Evolutionary conservation across 2,329 filamentous ascomycete genomes (phyloP).

Genomic region (Fusarium torreyae): DNA sequence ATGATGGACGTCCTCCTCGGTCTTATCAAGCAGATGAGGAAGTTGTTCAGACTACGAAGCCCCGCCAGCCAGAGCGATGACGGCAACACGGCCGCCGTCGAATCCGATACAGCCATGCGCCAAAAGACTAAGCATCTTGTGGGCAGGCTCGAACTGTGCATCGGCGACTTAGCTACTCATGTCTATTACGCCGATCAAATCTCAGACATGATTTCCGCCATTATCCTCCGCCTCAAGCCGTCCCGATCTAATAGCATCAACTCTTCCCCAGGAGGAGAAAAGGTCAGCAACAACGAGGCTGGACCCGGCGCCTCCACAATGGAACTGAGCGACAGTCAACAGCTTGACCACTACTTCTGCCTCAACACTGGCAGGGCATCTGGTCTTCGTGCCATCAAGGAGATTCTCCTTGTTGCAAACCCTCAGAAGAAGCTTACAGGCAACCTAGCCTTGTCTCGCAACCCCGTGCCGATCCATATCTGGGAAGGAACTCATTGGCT

Average conservation of each 20-base stretch:
- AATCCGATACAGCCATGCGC: constrained; percentile 52
- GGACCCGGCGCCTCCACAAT: constrained; percentile 53
- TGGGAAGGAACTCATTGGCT: constrained; percentile 99
- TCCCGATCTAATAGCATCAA: constrained; percentile 60
- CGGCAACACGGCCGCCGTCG: constrained; percentile 52
- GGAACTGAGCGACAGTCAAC: constrained; percentile 62
- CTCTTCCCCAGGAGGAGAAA: constrained; percentile 62
- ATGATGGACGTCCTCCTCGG: constrained; percentile 95
- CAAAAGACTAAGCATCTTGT: constrained; percentile 76
- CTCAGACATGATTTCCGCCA: constrained; percentile 89
- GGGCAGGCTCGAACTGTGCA: constrained; percentile 81
- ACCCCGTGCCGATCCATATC: constrained; percentile 82
- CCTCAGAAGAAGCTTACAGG: constrained; percentile 71
- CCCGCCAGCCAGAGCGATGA: constrained; percentile 54
- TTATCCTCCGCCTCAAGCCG: constrained; percentile 84
- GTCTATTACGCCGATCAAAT: constrained; percentile 98
- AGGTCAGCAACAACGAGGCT: constrained; percentile 59
- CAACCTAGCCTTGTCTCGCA: constrained; percentile 77
- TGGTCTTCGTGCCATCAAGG: constrained; percentile 85
- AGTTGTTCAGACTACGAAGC: constrained; percentile 77
- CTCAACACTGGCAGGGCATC: constrained; percentile 70
- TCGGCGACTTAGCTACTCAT: constrained; percentile 92
- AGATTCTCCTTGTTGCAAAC: constrained; percentile 87
- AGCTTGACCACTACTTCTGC: constrained; percentile 68
- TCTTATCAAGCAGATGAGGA: constrained; percentile 85